phyloP scores from a whole-genome alignment of 169 alveolate species.

The Babesia sp. region DNA sequence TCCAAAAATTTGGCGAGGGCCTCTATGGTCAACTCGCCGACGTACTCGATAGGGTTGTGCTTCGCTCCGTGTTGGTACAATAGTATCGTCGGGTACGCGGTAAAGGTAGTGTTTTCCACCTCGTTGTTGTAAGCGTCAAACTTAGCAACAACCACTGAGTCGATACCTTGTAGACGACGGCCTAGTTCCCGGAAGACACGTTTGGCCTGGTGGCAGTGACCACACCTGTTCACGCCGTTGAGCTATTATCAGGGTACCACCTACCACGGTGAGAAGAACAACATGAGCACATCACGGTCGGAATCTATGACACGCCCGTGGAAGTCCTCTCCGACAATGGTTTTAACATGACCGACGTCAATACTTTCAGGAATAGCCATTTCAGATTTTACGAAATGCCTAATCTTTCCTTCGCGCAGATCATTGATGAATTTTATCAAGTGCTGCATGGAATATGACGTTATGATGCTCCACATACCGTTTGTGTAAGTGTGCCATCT shows the following conservation, averaged over 20 bases:
- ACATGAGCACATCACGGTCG: slow-evolving; percentile 38
- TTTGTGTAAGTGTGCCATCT: slow-evolving; percentile 29
- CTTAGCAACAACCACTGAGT: slow-evolving; percentile 38
- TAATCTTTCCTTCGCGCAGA: slow-evolving; percentile 26
- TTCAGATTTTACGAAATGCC: slow-evolving; percentile 57
- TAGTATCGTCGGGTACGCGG: slow-evolving; percentile 43
- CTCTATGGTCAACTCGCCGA: slow-evolving; percentile 24
- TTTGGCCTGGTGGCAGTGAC: slow-evolving; percentile 65
- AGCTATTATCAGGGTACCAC: not conserved
- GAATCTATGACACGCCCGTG: slow-evolving; percentile 58
- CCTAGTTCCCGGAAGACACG: slow-evolving; percentile 62
- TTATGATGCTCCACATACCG: not conserved
- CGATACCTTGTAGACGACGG: slow-evolving; percentile 27
- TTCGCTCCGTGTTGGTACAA: slow-evolving; percentile 59
- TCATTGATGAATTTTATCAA: slow-evolving; percentile 44
- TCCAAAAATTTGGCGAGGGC: slow-evolving; percentile 42
- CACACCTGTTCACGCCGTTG: slow-evolving; percentile 36
- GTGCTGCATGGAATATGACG: not conserved
- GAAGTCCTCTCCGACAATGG: slow-evolving; percentile 66
- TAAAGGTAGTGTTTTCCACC: slow-evolving; percentile 39
- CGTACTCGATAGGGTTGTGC: slow-evolving; percentile 35
- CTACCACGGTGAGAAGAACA: slow-evolving; percentile 62
- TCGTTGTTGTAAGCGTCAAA: slow-evolving; percentile 68
- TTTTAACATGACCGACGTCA: slow-evolving; percentile 57
- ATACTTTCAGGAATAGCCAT: slow-evolving; percentile 48